Evolutionary conservation across 2,329 filamentous ascomycete species (phyloP).

Genomic region (Fusarium zealandicum): DNA sequence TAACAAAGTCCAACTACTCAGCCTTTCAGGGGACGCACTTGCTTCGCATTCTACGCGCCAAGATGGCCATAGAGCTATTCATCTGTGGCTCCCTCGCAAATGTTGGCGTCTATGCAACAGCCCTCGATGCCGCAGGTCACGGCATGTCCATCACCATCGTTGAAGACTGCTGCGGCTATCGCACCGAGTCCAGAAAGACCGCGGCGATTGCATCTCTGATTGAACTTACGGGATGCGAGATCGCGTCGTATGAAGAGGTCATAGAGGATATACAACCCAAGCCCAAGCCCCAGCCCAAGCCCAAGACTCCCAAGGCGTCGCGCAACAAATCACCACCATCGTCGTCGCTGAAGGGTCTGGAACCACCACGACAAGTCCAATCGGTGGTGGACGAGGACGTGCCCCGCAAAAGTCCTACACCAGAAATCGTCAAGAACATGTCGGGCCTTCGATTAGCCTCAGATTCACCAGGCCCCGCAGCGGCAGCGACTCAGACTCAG

Average conservation of each 20-base stretch:
- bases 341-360: slow-evolving; percentile 10
- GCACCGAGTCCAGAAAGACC: slow-evolving; percentile 71
- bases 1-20: slow-evolving; percentile 84
- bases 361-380: slow-evolving; percentile 14
- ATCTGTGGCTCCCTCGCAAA: slow-evolving; percentile 89
- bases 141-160: slow-evolving; percentile 87
- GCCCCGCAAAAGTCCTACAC: slow-evolving; percentile 34
- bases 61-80: slow-evolving; percentile 87
- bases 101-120: slow-evolving; percentile 88
- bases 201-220: slow-evolving; percentile 74
- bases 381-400: slow-evolving; percentile 13
- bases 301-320: slow-evolving; percentile 13
- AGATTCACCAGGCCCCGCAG: slow-evolving; percentile 32
- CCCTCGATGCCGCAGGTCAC: slow-evolving; percentile 86
- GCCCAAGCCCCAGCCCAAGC: slow-evolving; percentile 12
- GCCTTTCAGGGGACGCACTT: slow-evolving; percentile 80
- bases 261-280: slow-evolving; percentile 46
- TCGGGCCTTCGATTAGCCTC: slow-evolving; percentile 43
- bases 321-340: slow-evolving; percentile 8
- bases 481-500: slow-evolving; percentile 27
- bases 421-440: slow-evolving; percentile 45
- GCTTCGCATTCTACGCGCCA: slow-evolving; percentile 79
- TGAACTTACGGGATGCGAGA: slow-evolving; percentile 76
- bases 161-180: slow-evolving; percentile 87
- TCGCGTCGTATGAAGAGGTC: slow-evolving; percentile 67